Percentiles rank a stretch among this genome's conserved stretches.
phyloP scores from a whole-genome alignment of 75 land plant genomes.

The Sequoiadendron giganteum region DNA sequence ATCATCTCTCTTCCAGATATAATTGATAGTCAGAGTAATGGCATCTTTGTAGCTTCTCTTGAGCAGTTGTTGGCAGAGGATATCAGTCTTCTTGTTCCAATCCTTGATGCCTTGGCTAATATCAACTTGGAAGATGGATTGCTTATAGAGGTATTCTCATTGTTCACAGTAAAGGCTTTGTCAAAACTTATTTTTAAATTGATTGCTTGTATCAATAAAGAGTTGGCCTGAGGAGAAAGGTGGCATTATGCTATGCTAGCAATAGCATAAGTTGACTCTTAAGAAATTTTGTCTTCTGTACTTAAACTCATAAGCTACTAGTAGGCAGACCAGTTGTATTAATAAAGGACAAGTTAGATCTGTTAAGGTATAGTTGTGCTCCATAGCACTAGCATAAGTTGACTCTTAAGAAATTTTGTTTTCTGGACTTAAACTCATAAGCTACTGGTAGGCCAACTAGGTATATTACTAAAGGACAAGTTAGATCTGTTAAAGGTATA shows the following conservation, averaged over 20 bases:
- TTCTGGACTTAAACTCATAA: too few relatives aligned
- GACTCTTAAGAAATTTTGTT: too few relatives aligned
- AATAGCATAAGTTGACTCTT: neutral
- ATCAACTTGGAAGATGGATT: slow-evolving; percentile 61
- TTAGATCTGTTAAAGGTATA: too few relatives aligned
- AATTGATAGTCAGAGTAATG: slow-evolving; percentile 54
- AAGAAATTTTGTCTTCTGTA: neutral
- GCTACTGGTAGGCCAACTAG: too few relatives aligned
- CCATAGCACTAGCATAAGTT: too few relatives aligned
- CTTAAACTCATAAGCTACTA: neutral
- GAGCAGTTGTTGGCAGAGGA: slow-evolving; percentile 80
- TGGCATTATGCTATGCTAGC: neutral
- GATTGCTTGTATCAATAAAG: neutral
- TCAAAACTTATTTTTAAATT: slow-evolving; percentile 9
- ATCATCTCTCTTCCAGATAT: slow-evolving; percentile 83
- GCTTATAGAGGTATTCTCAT: slow-evolving; percentile 63
- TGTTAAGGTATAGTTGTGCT: too few relatives aligned
- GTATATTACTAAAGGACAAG: too few relatives aligned
- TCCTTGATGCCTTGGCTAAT: slow-evolving; percentile 81
- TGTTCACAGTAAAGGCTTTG: neutral
- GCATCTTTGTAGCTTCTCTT: slow-evolving; percentile 51
- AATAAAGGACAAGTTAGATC: neutral
- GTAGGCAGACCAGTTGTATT: neutral
- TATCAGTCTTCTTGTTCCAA: slow-evolving; percentile 57
- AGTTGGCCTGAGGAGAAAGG: neutral